Evolutionary conservation across 768 basidiomycete genomes (phyloP).

Genomic region (Strobilomyces echinocephalus): DNA sequence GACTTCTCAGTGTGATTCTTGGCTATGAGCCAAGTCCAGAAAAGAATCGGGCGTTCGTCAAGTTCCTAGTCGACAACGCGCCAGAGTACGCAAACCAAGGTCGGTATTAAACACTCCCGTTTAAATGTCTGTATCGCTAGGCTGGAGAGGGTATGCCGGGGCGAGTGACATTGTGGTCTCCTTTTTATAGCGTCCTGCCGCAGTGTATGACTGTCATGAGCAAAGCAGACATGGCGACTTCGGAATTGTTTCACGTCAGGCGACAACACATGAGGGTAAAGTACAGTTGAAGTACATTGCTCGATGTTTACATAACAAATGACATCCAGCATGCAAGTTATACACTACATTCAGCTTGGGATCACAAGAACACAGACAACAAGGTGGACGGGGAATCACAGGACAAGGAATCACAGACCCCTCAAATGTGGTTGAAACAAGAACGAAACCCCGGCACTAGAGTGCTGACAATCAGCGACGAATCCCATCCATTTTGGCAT

Average conservation of each 20-base stretch:
- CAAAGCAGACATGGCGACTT: too few species aligned
- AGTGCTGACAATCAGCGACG: neutral
- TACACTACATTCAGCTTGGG: too few species aligned
- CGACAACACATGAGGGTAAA: too few species aligned
- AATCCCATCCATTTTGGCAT: neutral
- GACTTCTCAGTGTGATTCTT: neutral
- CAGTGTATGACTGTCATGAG: too few species aligned
- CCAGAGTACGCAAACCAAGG: too few species aligned
- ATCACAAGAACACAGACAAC: too few species aligned
- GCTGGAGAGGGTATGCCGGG: neutral
- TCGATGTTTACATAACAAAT: too few species aligned
- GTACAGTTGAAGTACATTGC: too few species aligned
- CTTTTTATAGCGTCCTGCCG: neutral
- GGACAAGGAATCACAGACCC: neutral
- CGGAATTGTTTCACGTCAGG: too few species aligned
- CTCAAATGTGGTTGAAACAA: neutral
- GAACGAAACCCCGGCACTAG: neutral
- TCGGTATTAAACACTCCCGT: neutral
- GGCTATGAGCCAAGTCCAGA: neutral
- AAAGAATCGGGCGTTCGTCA: neutral
- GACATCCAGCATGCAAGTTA: too few species aligned
- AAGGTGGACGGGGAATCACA: neutral
- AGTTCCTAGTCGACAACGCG: neutral
- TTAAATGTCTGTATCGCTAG: too few species aligned
- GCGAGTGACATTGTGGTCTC: neutral